Percentiles rank a stretch among this genome's conserved stretches.
These are phyloP conservation scores for Trichoderma breve DNA, from an alignment of 2,329 filamentous ascomycete genomes.

Conservation along the genomic window DNA sequence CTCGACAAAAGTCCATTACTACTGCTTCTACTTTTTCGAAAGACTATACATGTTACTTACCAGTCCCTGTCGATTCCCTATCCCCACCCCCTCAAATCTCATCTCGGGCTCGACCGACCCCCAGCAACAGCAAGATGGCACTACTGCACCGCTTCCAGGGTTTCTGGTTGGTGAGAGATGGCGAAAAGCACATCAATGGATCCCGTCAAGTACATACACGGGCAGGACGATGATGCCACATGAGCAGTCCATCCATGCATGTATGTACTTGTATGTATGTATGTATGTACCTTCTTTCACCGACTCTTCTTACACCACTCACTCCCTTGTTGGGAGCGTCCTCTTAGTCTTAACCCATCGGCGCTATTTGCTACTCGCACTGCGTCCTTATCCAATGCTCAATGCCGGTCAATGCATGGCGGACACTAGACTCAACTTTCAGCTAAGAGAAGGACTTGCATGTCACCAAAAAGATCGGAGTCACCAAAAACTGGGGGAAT, in stretches of 20 bases:
- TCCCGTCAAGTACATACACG: not conserved
- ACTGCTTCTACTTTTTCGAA: not conserved
- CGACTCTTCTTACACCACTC: not conserved
- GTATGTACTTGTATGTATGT: not conserved
- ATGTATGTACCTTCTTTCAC: not conserved
- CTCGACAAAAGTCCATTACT: not conserved
- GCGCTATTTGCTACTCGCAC: not conserved
- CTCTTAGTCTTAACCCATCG: not conserved
- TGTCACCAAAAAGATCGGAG: not conserved
- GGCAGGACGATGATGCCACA: not conserved
- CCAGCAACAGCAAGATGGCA: conserved; percentile 3
- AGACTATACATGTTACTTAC: not conserved
- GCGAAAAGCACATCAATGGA: not conserved
- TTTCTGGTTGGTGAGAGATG: not conserved
- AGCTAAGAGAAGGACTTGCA: not conserved
- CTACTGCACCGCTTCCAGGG: not conserved
- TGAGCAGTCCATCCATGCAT: not conserved
- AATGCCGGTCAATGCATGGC: not conserved
- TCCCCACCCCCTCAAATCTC: not conserved
- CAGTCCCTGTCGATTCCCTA: not conserved
- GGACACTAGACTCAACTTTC: not conserved
- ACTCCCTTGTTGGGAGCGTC: not conserved
- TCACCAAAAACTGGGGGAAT: not conserved
- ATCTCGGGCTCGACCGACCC: not conserved
- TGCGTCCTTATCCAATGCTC: not conserved